phyloP scores from a whole-genome alignment of 768 basidiomycete species.

The Termitomyces sp. region DNA sequence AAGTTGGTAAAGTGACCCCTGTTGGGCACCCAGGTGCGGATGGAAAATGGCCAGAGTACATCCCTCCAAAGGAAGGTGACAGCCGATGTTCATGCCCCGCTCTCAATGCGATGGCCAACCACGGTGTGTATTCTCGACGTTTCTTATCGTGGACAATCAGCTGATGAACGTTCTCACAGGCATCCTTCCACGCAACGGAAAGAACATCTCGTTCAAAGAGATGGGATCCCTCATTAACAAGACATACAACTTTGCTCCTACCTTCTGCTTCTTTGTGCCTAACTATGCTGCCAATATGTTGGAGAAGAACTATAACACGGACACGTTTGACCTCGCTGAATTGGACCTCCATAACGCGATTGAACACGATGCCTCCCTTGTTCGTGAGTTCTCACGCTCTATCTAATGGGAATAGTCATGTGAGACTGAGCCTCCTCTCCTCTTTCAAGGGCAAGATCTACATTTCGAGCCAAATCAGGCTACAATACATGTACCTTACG shows the following conservation, averaged over 20 bases:
- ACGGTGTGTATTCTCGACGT: conserved; percentile 41
- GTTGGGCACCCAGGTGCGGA: conserved; percentile 49
- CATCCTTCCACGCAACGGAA: conserved; percentile 61
- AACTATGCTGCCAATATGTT: conserved; percentile 55
- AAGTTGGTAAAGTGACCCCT: conserved; percentile 51
- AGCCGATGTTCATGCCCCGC: conserved; percentile 59
- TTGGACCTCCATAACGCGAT: conserved; percentile 72
- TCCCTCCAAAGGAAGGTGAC: conserved; percentile 52
- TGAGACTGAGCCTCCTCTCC: conserved; percentile 22
- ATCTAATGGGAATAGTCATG: not conserved
- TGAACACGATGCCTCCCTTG: conserved; percentile 63
- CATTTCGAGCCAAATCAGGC: conserved; percentile 46
- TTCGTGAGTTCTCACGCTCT: conserved; percentile 37
- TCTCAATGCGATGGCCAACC: conserved; percentile 79
- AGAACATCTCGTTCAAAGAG: conserved; percentile 59
- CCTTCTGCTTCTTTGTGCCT: conserved; percentile 65
- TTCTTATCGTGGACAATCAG: not conserved
- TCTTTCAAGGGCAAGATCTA: conserved; percentile 40
- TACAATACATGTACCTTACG: conserved; percentile 39
- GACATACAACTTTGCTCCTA: conserved; percentile 66
- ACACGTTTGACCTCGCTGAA: conserved; percentile 60
- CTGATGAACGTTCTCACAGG: conserved; percentile 32
- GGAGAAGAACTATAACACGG: conserved; percentile 49
- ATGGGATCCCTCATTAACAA: conserved; percentile 35
- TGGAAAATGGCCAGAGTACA: conserved; percentile 67